Percentiles rank a stretch among this genome's conserved stretches.
Conservation (phyloP, 2,329 filamentous ascomycete genomes). For the Ophioceras dolichostomum region DNA sequence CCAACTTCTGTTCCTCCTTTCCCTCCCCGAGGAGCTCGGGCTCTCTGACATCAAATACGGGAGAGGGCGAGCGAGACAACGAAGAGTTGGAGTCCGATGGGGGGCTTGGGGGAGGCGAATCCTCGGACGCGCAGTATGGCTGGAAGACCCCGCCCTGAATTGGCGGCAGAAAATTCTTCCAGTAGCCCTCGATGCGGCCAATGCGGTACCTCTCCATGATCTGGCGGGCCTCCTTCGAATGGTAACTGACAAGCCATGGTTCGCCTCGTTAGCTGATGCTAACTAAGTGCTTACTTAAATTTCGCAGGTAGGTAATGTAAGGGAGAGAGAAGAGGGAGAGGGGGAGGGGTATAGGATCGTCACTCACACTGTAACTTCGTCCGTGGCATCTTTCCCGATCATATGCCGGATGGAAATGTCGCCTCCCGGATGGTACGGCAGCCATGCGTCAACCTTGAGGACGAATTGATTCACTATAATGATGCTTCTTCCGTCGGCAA, state of each 20-base stretch:
- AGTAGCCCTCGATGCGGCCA: conserved; percentile 66
- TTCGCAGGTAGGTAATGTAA: background rate
- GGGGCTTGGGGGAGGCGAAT: background rate
- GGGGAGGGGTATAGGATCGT: no score
- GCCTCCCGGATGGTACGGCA: conserved; percentile 83
- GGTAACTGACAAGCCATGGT: no score
- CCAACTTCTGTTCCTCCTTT: no score
- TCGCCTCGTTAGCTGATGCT: no score
- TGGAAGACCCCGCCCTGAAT: conserved; percentile 81
- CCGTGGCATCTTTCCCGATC: conserved; percentile 86
- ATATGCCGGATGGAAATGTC: conserved; percentile 86
- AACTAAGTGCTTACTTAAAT: no score
- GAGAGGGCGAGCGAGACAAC: conserved; percentile 28
- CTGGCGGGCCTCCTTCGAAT: conserved; percentile 64
- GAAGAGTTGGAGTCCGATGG: background rate
- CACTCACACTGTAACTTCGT: conserved; percentile 90
- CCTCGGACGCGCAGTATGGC: conserved; percentile 42
- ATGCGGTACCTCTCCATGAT: conserved; percentile 77
- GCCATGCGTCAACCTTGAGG: conserved; percentile 78
- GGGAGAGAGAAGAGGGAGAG: conserved; percentile 5
- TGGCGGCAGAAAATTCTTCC: conserved; percentile 81
- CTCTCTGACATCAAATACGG: conserved; percentile 33
- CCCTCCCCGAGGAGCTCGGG: conserved; percentile 11
- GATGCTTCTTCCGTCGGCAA: conserved; percentile 68
- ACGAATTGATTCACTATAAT: conserved; percentile 74